These are phyloP conservation scores for Aspergillus floridensis DNA, from an alignment of 2,329 filamentous ascomycete species.

Conservation along the genomic window DNA sequence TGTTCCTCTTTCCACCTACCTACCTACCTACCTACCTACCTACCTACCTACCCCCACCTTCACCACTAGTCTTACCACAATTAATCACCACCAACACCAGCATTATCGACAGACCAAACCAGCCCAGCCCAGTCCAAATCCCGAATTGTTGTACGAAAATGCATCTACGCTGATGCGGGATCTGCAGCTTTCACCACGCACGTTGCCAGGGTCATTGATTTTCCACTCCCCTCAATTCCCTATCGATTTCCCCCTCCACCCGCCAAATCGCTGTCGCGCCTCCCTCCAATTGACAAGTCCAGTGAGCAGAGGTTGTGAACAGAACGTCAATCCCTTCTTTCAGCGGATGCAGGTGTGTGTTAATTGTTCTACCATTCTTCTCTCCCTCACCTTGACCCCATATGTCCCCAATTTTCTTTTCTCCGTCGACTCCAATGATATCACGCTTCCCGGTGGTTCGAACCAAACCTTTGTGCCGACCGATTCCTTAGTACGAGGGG, in stretches of 20 bases:
- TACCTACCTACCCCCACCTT: constrained; percentile 8
- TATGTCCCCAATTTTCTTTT: not conserved
- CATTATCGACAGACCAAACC: constrained; percentile 2
- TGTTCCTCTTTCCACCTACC: constrained; percentile 9
- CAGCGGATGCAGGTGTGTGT: constrained; percentile 30
- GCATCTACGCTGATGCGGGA: constrained; percentile 14
- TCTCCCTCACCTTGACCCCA: constrained; percentile 1
- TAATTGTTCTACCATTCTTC: not conserved
- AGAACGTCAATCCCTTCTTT: not conserved
- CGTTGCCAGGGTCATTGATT: constrained; percentile 8
- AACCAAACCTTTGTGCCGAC: constrained; percentile 17
- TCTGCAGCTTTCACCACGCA: constrained; percentile 15
- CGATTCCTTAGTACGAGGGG: not conserved
- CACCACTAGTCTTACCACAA: constrained; percentile 3
- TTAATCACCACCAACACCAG: constrained; percentile 7
- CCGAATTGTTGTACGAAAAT: constrained; percentile 12
- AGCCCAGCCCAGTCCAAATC: constrained; percentile 2
- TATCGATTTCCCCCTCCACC: constrained; percentile 13
- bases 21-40: not conserved
- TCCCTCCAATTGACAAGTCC: not conserved
- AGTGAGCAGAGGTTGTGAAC: not conserved
- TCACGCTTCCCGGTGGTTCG: constrained; percentile 21
- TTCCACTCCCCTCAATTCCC: constrained; percentile 8
- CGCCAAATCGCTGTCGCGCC: constrained; percentile 15
- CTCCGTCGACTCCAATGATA: constrained; percentile 27